Conservation (phyloP, 805 yeast species). For the Ogataea sp. region DNA sequence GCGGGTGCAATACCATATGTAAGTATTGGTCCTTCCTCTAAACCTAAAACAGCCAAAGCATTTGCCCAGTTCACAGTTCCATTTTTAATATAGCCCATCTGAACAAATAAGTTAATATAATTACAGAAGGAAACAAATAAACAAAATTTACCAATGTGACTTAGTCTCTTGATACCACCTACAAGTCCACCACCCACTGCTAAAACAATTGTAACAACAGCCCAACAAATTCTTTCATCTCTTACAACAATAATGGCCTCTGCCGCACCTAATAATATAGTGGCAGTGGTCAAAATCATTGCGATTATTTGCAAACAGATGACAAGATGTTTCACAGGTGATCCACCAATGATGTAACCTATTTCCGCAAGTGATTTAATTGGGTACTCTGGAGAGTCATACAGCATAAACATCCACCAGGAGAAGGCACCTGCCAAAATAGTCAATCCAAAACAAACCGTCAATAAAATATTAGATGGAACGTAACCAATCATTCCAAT, state of each 20-base stretch:
- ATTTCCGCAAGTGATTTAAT: slow-evolving; percentile 33
- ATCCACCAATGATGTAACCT: slow-evolving; percentile 30
- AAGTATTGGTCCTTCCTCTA: slow-evolving; percentile 5
- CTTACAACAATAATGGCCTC: slow-evolving; percentile 32
- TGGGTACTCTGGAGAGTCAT: slow-evolving; percentile 36
- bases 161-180: slow-evolving; percentile 32
- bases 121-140: slow-evolving; percentile 10
- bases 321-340: slow-evolving; percentile 19
- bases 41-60: slow-evolving; percentile 10
- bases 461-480: slow-evolving; percentile 9
- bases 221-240: slow-evolving; percentile 26
- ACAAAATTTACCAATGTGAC: slow-evolving; percentile 22
- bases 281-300: slow-evolving; percentile 34
- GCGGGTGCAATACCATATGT: slow-evolving; percentile 9
- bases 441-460: slow-evolving; percentile 18
- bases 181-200: slow-evolving; percentile 33
- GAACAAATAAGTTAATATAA: slow-evolving; percentile 11
- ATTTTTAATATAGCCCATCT: slow-evolving; percentile 7
- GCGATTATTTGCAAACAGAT: slow-evolving; percentile 31
- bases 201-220: slow-evolving; percentile 27
- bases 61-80: slow-evolving; percentile 15
- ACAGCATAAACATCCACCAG: slow-evolving; percentile 26
- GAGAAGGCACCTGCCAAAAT: slow-evolving; percentile 32
- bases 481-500: slow-evolving; percentile 10
- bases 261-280: slow-evolving; percentile 29